Conservation (phyloP, 2,329 filamentous ascomycete species). For the Camptophora hylomeconis region DNA sequence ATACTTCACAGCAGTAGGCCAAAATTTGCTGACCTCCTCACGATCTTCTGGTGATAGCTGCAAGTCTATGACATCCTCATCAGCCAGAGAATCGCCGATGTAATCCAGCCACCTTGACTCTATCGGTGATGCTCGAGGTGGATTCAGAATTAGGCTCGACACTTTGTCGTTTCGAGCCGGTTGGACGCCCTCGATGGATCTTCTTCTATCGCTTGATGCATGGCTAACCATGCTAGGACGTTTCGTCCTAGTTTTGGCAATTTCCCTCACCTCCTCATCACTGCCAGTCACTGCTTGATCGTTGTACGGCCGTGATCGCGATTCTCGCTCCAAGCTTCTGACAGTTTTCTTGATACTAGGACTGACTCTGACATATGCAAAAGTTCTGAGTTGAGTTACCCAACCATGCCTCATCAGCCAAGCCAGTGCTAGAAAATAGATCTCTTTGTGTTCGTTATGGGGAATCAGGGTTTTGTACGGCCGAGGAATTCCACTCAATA, state of each 20-base stretch:
- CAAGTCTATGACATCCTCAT: slow-evolving; percentile 1
- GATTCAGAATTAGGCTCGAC: slow-evolving; percentile 52
- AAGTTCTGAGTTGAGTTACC: slow-evolving; percentile 86
- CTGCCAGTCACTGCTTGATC: slow-evolving; percentile 1
- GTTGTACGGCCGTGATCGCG: slow-evolving; percentile 6
- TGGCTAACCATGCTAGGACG: slow-evolving; percentile 13
- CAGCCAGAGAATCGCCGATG: slow-evolving; percentile 17
- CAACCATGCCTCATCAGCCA: slow-evolving; percentile 89
- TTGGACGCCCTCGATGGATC: slow-evolving; percentile 6
- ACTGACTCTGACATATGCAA: slow-evolving; percentile 75
- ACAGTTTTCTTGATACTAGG: slow-evolving; percentile 74
- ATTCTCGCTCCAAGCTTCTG: slow-evolving; percentile 41
- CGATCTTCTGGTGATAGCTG: slow-evolving; percentile 28
- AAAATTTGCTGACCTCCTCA: slow-evolving; percentile 45
- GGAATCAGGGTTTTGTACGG: slow-evolving; percentile 76
- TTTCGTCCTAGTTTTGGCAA: slow-evolving; percentile 4
- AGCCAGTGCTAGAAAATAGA: slow-evolving; percentile 80
- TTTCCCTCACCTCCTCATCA: slow-evolving; percentile 8
- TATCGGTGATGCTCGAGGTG: slow-evolving; percentile 62
- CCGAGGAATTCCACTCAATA: slow-evolving; percentile 66
- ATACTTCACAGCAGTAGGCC: slow-evolving; percentile 67
- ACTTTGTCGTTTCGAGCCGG: slow-evolving; percentile 12
- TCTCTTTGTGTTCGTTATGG: slow-evolving; percentile 71
- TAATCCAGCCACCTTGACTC: slow-evolving; percentile 58
- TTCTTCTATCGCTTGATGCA: slow-evolving; percentile 12